These are phyloP conservation scores for Halenospora varia DNA, from an alignment of 495 filamentous ascomycete genomes.

Conservation along the genomic window DNA sequence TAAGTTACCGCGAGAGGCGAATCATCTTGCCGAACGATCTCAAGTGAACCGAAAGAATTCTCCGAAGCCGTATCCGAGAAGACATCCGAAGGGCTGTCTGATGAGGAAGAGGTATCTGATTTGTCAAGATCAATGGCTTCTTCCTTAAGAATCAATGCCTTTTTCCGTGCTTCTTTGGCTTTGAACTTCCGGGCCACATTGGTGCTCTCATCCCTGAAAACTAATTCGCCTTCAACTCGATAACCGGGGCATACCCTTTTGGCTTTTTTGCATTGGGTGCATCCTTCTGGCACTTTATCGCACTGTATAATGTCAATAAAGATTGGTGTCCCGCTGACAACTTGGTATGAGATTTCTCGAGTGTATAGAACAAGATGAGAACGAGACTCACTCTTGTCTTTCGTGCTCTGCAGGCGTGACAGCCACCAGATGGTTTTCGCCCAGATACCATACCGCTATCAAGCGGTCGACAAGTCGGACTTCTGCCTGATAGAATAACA, in stretches of 20 bases:
- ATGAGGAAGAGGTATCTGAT: too few relatives aligned
- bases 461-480: neutral
- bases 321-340: too few relatives aligned
- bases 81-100: too few relatives aligned
- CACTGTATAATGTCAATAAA: conserved; percentile 39
- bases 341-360: neutral
- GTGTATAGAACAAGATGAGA: neutral
- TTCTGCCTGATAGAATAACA: neutral
- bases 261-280: conserved; percentile 62
- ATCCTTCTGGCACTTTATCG: conserved; percentile 60
- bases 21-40: conserved; percentile 10
- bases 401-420: conserved; percentile 57
- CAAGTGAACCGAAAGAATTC: too few relatives aligned
- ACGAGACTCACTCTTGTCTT: conserved; percentile 35
- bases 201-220: conserved; percentile 70
- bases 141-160: neutral
- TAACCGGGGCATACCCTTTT: conserved; percentile 67
- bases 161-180: conserved; percentile 34
- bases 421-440: conserved; percentile 66
- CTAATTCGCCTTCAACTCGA: conserved; percentile 60
- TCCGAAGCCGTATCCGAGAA: too few relatives aligned
- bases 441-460: conserved; percentile 58
- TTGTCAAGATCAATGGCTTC: too few relatives aligned
- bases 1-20: neutral
- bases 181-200: conserved; percentile 60